These are phyloP conservation scores for Tricholoma hemisulphureum DNA, from an alignment of 768 basidiomycete species.

Conservation along the genomic window DNA sequence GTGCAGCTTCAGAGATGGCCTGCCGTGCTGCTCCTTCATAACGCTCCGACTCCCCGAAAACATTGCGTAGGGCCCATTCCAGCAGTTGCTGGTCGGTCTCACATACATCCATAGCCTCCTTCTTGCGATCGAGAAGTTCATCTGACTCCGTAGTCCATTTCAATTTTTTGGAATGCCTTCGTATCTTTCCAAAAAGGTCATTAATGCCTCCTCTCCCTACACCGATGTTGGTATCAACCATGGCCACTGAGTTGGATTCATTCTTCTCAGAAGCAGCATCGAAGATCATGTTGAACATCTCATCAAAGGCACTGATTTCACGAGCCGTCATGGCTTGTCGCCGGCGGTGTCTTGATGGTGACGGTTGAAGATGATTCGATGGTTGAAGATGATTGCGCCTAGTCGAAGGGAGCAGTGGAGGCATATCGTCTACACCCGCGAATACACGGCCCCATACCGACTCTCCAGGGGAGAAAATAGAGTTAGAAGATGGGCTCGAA, in stretches of 20 bases:
- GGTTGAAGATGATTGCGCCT: not conserved
- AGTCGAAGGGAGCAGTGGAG: conserved; percentile 24
- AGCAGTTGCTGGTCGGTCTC: conserved; percentile 68
- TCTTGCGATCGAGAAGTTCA: conserved; percentile 62
- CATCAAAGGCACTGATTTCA: conserved; percentile 65
- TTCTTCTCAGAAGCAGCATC: conserved; percentile 44
- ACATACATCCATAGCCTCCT: conserved; percentile 72
- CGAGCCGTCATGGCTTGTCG: conserved; percentile 66
- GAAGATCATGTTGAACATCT: conserved; percentile 75
- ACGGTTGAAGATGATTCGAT: not conserved
- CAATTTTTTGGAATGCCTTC: conserved; percentile 46
- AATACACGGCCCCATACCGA: conserved; percentile 58
- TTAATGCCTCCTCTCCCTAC: conserved; percentile 32
- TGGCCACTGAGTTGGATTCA: conserved; percentile 1
- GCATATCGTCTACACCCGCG: conserved; percentile 35
- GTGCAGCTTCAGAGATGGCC: conserved; percentile 30
- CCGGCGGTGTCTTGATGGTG: conserved; percentile 3
- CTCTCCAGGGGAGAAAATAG: conserved; percentile 32
- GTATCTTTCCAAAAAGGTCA: conserved; percentile 57
- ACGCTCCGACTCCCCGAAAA: conserved; percentile 59
- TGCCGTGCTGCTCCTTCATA: conserved; percentile 48
- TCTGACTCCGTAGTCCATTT: conserved; percentile 52
- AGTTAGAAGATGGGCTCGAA: conserved; percentile 15
- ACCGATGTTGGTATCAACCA: conserved; percentile 12
- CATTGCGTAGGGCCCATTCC: conserved; percentile 66